Conservation (phyloP, 2,329 filamentous ascomycete genomes). For the Cercospora berteroae region DNA sequence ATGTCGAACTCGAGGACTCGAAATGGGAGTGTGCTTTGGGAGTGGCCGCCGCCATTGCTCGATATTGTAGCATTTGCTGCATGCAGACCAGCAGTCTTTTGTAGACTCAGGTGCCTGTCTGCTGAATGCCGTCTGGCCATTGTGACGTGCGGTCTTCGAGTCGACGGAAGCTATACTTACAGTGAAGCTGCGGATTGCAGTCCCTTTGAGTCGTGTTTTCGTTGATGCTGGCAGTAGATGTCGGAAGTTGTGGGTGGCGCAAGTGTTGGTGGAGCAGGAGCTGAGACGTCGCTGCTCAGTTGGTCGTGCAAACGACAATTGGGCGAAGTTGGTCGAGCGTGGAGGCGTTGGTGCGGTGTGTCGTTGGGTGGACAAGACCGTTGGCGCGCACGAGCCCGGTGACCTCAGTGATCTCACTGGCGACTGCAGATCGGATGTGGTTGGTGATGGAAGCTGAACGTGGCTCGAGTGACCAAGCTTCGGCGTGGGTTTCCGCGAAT, state of each 20-base stretch:
- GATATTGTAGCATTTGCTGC: neutral
- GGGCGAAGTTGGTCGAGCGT: neutral
- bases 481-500: neutral
- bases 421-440: neutral
- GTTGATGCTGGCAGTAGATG: neutral
- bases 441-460: neutral
- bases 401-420: neutral
- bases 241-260: conserved; percentile 9
- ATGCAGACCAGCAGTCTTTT: neutral
- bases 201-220: neutral
- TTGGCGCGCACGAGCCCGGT: neutral
- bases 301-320: conserved; percentile 11
- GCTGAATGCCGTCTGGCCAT: neutral
- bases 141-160: neutral
- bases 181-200: neutral
- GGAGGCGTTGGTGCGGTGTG: neutral
- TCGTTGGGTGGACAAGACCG: neutral
- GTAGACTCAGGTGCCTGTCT: neutral
- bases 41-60: conserved; percentile 7
- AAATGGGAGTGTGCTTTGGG: neutral
- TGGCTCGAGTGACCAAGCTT: neutral
- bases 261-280: conserved; percentile 11
- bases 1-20: neutral
- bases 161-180: neutral
- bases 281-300: conserved; percentile 3